These are phyloP conservation scores for Zopfia rhizophila DNA, from an alignment of 2,329 filamentous ascomycete genomes.

Conservation along the genomic window DNA sequence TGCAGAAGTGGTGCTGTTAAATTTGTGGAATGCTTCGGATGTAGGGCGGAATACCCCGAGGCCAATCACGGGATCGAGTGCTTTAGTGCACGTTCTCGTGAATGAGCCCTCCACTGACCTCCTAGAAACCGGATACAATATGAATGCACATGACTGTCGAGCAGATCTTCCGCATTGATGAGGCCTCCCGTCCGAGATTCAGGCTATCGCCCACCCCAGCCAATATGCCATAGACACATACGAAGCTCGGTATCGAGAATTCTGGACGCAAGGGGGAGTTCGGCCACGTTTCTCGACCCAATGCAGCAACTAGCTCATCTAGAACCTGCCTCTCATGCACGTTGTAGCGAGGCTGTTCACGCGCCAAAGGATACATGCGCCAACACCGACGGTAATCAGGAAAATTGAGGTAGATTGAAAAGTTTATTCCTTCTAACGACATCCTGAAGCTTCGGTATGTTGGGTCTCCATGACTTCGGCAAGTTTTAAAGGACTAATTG, in stretches of 20 bases:
- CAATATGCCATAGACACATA: conserved; percentile 13
- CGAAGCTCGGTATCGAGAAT: conserved; percentile 2
- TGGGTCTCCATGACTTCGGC: too few species aligned
- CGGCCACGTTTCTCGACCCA: conserved; percentile 8
- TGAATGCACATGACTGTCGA: background rate
- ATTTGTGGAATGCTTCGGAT: conserved; percentile 21
- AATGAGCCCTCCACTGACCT: conserved; percentile 8
- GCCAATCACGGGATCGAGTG: conserved; percentile 25
- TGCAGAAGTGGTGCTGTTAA: conserved; percentile 25
- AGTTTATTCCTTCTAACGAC: background rate
- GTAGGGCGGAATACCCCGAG: conserved; percentile 19
- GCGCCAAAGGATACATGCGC: conserved; percentile 9
- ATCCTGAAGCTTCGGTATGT: too few species aligned
- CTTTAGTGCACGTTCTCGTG: background rate
- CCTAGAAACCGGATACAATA: conserved; percentile 14
- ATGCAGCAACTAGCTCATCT: conserved; percentile 10
- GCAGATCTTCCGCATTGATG: background rate
- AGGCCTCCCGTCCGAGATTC: background rate
- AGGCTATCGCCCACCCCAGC: conserved; percentile 6
- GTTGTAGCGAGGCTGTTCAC: conserved; percentile 11
- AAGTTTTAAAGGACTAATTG: too few species aligned
- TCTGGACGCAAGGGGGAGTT: conserved; percentile 1
- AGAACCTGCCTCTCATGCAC: conserved; percentile 12
- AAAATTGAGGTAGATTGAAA: background rate
- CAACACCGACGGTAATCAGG: background rate